Evolutionary conservation across 176 grass and related monocot genomes (phyloP).

Genomic region (Cenchrus fungigraminus): DNA sequence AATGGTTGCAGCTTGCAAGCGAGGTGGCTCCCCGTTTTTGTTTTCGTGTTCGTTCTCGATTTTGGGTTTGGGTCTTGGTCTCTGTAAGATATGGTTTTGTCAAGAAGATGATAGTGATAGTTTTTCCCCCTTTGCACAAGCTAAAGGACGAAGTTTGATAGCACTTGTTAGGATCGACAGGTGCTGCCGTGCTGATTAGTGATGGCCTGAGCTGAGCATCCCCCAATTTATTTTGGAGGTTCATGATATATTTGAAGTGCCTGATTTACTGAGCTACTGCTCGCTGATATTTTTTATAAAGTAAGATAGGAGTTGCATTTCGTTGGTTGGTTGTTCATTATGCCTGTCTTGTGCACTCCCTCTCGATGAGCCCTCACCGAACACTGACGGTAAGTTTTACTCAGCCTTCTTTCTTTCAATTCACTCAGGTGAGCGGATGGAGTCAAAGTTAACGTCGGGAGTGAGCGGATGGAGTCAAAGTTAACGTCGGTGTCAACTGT

Average conservation of each 20-base stretch:
- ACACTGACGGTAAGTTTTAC: too few species aligned
- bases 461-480: too few species aligned
- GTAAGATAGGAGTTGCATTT: neutral
- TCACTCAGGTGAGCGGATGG: too few species aligned
- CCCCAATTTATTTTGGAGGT: slow-evolving; percentile 22
- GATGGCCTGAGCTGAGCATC: neutral
- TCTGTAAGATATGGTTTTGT: slow-evolving; percentile 48
- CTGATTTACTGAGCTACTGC: slow-evolving; percentile 21
- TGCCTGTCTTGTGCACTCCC: too few species aligned
- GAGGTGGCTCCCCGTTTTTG: neutral
- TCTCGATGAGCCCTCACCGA: neutral
- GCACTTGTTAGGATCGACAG: neutral
- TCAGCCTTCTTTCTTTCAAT: too few species aligned
- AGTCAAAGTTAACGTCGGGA: neutral
- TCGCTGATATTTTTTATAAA: neutral
- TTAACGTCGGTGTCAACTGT: neutral
- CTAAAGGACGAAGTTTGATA: neutral
- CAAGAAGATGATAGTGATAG: slow-evolving; percentile 36
- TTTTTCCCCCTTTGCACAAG: neutral
- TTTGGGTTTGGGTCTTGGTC: slow-evolving; percentile 32
- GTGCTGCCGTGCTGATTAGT: neutral
- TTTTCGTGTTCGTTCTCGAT: slow-evolving; percentile 34
- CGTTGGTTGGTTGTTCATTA: neutral
- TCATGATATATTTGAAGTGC: neutral
- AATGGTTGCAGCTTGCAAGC: neutral